Evolutionary conservation across 345 rosid species (phyloP).

Genomic region (Acer yangbiense): DNA sequence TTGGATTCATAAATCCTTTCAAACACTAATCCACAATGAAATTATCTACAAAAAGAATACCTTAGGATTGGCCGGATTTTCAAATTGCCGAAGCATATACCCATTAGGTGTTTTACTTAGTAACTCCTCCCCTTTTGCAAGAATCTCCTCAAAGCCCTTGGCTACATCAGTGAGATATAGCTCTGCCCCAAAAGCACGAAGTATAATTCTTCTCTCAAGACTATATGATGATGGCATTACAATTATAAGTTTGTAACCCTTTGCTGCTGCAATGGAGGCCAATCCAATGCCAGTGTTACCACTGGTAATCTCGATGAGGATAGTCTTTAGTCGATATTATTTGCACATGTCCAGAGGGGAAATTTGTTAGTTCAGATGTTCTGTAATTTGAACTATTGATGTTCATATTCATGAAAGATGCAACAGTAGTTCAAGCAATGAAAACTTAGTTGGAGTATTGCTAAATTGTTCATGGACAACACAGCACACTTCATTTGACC

Average conservation of each 20-base stretch:
- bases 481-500: neutral
- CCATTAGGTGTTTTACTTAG: conserved; percentile 55
- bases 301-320: conserved; percentile 54
- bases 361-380: neutral
- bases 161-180: conserved; percentile 48
- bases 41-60: neutral
- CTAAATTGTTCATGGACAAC: neutral
- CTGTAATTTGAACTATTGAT: neutral
- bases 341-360: conserved; percentile 8
- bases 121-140: conserved; percentile 61
- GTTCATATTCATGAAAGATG: neutral
- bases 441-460: neutral
- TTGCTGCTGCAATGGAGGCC: conserved; percentile 65
- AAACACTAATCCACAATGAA: neutral
- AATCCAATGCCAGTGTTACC: conserved; percentile 86
- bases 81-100: conserved; percentile 44
- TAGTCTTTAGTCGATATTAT: conserved; percentile 34
- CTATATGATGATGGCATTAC: conserved; percentile 57
- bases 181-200: conserved; percentile 79
- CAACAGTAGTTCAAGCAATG: neutral
- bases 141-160: conserved; percentile 40
- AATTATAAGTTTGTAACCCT: conserved; percentile 62
- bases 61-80: conserved; percentile 65
- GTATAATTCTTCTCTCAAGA: conserved; percentile 60
- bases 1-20: neutral